These are phyloP conservation scores for Gliomastix tumulicola DNA, from an alignment of 2,329 filamentous ascomycete genomes.

Conservation along the genomic window DNA sequence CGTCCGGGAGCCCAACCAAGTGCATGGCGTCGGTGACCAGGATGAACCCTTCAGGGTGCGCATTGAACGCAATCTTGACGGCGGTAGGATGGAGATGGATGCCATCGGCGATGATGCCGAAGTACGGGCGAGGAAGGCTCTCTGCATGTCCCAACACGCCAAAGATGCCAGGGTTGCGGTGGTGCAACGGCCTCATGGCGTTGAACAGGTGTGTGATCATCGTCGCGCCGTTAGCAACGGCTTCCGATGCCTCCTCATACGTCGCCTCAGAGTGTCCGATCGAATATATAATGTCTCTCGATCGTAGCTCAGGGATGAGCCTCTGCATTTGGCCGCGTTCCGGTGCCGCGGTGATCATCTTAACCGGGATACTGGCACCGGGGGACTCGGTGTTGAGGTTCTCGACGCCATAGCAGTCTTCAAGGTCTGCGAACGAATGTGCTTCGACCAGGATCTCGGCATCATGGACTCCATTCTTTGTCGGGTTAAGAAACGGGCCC, in stretches of 20 bases:
- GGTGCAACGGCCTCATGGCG: conserved; percentile 83
- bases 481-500: conserved; percentile 77
- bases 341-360: conserved; percentile 80
- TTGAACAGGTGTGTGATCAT: conserved; percentile 96
- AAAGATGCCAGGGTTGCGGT: conserved; percentile 87
- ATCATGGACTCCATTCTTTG: conserved; percentile 84
- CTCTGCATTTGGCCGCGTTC: conserved; percentile 66
- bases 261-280: conserved; percentile 85
- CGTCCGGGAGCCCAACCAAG: conserved; percentile 76
- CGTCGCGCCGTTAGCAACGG: conserved; percentile 66
- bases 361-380: conserved; percentile 44
- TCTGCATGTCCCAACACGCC: conserved; percentile 69
- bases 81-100: conserved; percentile 85
- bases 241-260: conserved; percentile 70
- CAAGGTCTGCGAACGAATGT: conserved; percentile 57
- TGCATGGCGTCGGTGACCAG: conserved; percentile 93
- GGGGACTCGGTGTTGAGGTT: conserved; percentile 47
- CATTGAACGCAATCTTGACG: conserved; percentile 82
- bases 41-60: conserved; percentile 77
- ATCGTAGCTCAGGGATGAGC: conserved; percentile 60
- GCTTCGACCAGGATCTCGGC: conserved; percentile 61
- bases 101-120: conserved; percentile 85
- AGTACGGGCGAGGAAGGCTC: conserved; percentile 59
- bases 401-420: conserved; percentile 62
- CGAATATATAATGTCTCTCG: conserved; percentile 65